Percentiles rank a stretch among this genome's conserved stretches.
phyloP scores from a whole-genome alignment of 176 grass and related monocot genomes.

The Phoenix dactylifera region DNA sequence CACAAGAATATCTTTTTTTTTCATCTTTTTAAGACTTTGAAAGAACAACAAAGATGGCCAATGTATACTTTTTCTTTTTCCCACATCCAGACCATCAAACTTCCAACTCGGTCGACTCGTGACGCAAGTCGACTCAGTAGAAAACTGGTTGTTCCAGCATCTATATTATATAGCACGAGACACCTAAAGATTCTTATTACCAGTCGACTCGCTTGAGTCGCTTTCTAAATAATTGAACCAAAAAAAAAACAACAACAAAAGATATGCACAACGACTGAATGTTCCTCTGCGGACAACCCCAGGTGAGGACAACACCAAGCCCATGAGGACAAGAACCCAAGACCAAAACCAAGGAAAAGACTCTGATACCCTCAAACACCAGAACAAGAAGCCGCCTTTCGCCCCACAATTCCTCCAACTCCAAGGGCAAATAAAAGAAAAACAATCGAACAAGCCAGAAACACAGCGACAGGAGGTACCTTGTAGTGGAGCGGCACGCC shows the following conservation, averaged over 20 bases:
- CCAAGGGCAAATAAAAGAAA: conserved; percentile 9
- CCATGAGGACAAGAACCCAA: background rate
- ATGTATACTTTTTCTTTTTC: too few species aligned
- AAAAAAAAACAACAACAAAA: conserved; percentile 15
- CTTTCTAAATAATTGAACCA: background rate
- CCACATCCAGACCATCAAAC: too few species aligned
- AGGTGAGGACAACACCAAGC: conserved; percentile 7
- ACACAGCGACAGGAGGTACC: conserved; percentile 17
- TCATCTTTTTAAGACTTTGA: too few species aligned
- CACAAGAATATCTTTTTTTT: too few species aligned
- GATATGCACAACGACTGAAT: conserved; percentile 15
- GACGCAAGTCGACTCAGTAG: too few species aligned
- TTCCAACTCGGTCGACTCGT: too few species aligned
- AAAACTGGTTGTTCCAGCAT: too few species aligned
- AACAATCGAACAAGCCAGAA: background rate
- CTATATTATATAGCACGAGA: too few species aligned
- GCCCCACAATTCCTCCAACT: background rate
- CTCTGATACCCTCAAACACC: conserved; percentile 8
- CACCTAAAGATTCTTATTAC: too few species aligned
- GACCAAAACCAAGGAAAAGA: conserved; percentile 2
- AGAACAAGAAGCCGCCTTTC: background rate
- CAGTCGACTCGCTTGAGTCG: too few species aligned
- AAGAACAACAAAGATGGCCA: too few species aligned
- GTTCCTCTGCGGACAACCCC: conserved; percentile 13
- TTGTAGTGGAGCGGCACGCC: conserved; percentile 70